Percentiles rank a stretch among this genome's conserved stretches.
These are phyloP conservation scores for Sarocladium brachiariae DNA, from an alignment of 2,329 filamentous ascomycete genomes.

Conservation along the genomic window DNA sequence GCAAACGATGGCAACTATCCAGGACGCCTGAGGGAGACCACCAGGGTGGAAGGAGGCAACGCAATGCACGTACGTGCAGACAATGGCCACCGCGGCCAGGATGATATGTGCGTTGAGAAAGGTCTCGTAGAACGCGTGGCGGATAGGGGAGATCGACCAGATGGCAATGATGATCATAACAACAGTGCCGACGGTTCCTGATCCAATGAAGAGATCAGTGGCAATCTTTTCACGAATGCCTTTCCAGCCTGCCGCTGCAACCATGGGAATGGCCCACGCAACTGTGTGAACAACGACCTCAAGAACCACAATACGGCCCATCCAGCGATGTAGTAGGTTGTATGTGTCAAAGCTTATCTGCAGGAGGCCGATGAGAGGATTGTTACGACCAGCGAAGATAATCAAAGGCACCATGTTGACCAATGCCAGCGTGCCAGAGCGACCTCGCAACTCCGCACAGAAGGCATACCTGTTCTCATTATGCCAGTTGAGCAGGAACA, in stretches of 20 bases:
- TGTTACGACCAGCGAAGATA: slow-evolving; percentile 86
- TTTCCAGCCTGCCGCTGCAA: slow-evolving; percentile 55
- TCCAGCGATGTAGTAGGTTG: slow-evolving; percentile 68
- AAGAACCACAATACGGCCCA: slow-evolving; percentile 65
- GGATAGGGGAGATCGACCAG: slow-evolving; percentile 68
- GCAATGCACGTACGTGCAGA: slow-evolving; percentile 74
- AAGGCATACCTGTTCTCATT: slow-evolving; percentile 54
- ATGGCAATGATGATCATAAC: slow-evolving; percentile 61
- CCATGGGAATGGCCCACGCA: slow-evolving; percentile 68
- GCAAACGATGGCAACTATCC: slow-evolving; percentile 65
- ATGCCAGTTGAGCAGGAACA: slow-evolving; percentile 55
- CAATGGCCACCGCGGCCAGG: slow-evolving; percentile 60
- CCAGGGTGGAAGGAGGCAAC: slow-evolving; percentile 57
- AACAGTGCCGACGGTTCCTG: slow-evolving; percentile 54
- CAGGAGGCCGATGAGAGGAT: slow-evolving; percentile 75
- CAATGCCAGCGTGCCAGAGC: slow-evolving; percentile 74
- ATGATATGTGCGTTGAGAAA: slow-evolving; percentile 84
- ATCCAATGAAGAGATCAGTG: slow-evolving; percentile 57
- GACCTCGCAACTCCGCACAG: slow-evolving; percentile 75
- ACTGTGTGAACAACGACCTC: slow-evolving; percentile 63
- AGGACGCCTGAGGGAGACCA: slow-evolving; percentile 63
- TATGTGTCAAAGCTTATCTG: slow-evolving; percentile 94
- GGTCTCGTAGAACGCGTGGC: slow-evolving; percentile 95
- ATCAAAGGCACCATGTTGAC: slow-evolving; percentile 91
- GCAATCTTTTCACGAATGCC: slow-evolving; percentile 48